phyloP scores from a whole-genome alignment of 768 basidiomycete genomes.

The Coprinellus micaceus region DNA sequence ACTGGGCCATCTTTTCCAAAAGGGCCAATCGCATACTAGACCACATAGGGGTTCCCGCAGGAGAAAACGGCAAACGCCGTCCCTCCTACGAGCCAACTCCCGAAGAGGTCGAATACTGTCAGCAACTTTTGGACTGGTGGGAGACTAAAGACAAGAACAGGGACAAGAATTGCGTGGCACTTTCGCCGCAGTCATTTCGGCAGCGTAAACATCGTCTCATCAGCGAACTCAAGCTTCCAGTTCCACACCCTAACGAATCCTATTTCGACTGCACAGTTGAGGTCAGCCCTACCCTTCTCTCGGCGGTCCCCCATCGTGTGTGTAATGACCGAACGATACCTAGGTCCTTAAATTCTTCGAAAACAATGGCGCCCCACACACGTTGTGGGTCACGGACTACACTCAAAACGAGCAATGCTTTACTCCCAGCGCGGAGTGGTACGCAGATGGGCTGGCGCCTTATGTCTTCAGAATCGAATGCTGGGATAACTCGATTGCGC shows the following conservation, averaged over 20 bases:
- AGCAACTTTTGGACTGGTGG: slow-evolving; percentile 8
- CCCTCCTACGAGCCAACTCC: neutral
- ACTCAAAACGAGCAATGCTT: slow-evolving; percentile 38
- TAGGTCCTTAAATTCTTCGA: slow-evolving; percentile 48
- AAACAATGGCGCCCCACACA: slow-evolving; percentile 37
- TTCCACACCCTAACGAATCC: slow-evolving; percentile 23
- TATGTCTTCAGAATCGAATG: slow-evolving; percentile 52
- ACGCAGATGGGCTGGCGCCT: slow-evolving; percentile 40
- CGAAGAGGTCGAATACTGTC: neutral
- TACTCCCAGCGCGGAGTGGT: slow-evolving; percentile 40
- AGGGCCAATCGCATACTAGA: neutral
- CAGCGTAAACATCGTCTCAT: neutral
- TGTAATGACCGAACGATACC: too few relatives aligned
- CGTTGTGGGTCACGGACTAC: slow-evolving; percentile 66
- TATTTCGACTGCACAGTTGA: slow-evolving; percentile 65
- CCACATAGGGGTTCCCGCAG: too few relatives aligned
- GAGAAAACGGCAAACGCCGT: neutral
- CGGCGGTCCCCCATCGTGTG: too few relatives aligned
- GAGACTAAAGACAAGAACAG: neutral
- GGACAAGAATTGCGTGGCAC: neutral
- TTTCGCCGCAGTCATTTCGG: too few relatives aligned
- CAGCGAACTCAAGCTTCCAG: neutral
- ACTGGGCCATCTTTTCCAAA: neutral
- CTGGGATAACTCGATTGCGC: slow-evolving; percentile 49
- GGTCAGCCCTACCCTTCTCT: slow-evolving; percentile 27